Percentiles rank a stretch among this genome's conserved stretches.
These are phyloP conservation scores for Fusarium annulatum DNA, from an alignment of 2,329 filamentous ascomycete genomes.

Conservation along the genomic window DNA sequence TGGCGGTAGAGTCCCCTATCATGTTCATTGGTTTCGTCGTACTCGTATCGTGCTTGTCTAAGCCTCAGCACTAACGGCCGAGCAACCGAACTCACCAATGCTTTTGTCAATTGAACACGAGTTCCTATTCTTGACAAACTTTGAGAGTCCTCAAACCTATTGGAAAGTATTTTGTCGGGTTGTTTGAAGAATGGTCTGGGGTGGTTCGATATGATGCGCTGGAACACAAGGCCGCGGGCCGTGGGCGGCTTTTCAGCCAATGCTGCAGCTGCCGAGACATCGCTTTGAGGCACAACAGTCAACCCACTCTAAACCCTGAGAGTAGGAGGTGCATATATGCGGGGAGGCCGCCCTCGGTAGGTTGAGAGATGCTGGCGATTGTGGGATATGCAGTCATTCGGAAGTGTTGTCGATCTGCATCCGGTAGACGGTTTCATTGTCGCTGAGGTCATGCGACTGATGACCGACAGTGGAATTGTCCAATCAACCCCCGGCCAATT, in stretches of 20 bases:
- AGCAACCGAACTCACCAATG: background rate
- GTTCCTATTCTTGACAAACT: background rate
- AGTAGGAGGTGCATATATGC: background rate
- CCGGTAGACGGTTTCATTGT: too few relatives aligned
- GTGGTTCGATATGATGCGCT: background rate
- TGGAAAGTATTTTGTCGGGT: too few relatives aligned
- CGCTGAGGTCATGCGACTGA: too few relatives aligned
- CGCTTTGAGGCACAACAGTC: background rate
- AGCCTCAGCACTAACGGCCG: background rate
- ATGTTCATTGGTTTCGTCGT: background rate
- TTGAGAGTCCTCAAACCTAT: rapidly evolving
- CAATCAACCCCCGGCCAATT: background rate
- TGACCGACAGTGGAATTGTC: background rate
- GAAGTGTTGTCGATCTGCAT: background rate
- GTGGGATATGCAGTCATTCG: background rate
- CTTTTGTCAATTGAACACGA: background rate
- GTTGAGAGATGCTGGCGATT: background rate
- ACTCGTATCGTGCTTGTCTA: background rate
- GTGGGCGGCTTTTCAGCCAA: background rate
- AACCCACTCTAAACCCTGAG: too few relatives aligned
- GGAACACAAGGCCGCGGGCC: background rate
- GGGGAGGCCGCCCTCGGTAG: background rate
- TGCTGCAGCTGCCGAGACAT: background rate
- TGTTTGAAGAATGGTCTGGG: background rate
- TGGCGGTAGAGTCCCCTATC: too few relatives aligned